phyloP scores from a whole-genome alignment of 1,284 basidiomycete genomes.

The Apiotrichum sp. region DNA sequence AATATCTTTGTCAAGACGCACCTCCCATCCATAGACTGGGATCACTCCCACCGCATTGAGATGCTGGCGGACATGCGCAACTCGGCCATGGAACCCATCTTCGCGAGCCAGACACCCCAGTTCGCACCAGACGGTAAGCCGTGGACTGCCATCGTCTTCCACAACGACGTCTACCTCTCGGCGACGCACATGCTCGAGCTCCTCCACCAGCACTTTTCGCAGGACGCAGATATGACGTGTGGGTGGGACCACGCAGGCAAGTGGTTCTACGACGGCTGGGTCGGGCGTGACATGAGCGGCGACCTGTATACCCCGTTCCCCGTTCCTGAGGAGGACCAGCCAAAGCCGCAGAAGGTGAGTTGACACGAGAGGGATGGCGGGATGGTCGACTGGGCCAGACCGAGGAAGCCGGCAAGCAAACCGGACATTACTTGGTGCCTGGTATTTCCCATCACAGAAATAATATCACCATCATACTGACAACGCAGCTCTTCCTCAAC shows the following conservation, averaged over 20 bases:
- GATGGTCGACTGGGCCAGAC: no score
- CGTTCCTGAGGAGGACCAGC: slow-evolving; percentile 41
- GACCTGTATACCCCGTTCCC: slow-evolving; percentile 42
- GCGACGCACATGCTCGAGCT: slow-evolving; percentile 48
- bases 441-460: no score
- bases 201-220: slow-evolving; percentile 44
- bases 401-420: no score
- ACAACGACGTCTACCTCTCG: slow-evolving; percentile 49
- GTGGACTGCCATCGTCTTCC: slow-evolving; percentile 44
- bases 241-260: slow-evolving; percentile 48
- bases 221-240: slow-evolving; percentile 48
- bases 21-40: slow-evolving; percentile 37
- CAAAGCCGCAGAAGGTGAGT: slow-evolving; percentile 37
- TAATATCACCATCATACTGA: not conserved
- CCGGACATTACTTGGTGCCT: no score
- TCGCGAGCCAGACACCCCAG: slow-evolving; percentile 26
- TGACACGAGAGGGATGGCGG: no score
- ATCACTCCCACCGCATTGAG: slow-evolving; percentile 42
- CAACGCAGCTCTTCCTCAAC: slow-evolving; percentile 35
- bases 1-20: slow-evolving; percentile 38
- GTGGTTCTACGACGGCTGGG: slow-evolving; percentile 50
- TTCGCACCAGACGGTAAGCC: slow-evolving; percentile 38
- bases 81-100: slow-evolving; percentile 44
- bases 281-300: slow-evolving; percentile 47
- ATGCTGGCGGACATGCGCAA: slow-evolving; percentile 48